phyloP scores from a whole-genome alignment of 257 asterid genomes.

The Eustoma russellianum region DNA sequence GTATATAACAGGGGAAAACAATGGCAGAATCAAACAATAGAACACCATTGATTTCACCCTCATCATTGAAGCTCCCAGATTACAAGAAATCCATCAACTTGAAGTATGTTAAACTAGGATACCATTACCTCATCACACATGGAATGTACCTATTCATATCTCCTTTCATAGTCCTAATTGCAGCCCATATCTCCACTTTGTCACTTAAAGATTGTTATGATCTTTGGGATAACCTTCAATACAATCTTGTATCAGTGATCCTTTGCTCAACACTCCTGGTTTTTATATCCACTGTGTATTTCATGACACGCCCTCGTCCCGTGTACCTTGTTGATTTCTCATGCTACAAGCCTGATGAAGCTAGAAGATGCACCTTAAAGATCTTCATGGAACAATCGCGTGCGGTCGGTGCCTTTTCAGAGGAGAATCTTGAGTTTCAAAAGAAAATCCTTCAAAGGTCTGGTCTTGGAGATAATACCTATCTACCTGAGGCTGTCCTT shows the following conservation, averaged over 20 bases:
- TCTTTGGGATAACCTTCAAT: slow-evolving; percentile 29
- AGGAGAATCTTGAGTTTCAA: slow-evolving; percentile 33
- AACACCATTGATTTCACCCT: slow-evolving; percentile 22
- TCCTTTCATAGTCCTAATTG: slow-evolving; percentile 19
- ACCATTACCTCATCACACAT: slow-evolving; percentile 30
- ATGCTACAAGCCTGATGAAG: slow-evolving; percentile 31
- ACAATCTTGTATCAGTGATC: slow-evolving; percentile 25
- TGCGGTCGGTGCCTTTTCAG: slow-evolving; percentile 19
- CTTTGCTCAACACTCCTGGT: slow-evolving; percentile 22
- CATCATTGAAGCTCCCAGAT: slow-evolving; percentile 26
- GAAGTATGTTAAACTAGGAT: slow-evolving; percentile 32
- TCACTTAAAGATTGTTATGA: slow-evolving; percentile 21
- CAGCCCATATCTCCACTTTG: slow-evolving; percentile 26
- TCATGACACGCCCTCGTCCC: slow-evolving; percentile 29
- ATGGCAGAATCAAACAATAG: slow-evolving; percentile 17
- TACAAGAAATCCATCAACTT: slow-evolving; percentile 27
- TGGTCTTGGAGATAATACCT: slow-evolving; percentile 31
- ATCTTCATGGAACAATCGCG: slow-evolving; percentile 24
- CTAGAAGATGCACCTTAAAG: slow-evolving; percentile 24
- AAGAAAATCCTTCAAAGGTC: slow-evolving; percentile 28
- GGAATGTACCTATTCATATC: slow-evolving; percentile 24
- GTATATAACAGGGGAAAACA: slow-evolving; percentile 12
- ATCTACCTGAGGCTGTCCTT: slow-evolving; percentile 30
- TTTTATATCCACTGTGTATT: slow-evolving; percentile 21
- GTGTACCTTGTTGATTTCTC: slow-evolving; percentile 29